Evolutionary conservation across 345 rosid genomes (phyloP), one percentile per base, ranked within the genome.

Genomic region (Trapa incisa): DNA sequence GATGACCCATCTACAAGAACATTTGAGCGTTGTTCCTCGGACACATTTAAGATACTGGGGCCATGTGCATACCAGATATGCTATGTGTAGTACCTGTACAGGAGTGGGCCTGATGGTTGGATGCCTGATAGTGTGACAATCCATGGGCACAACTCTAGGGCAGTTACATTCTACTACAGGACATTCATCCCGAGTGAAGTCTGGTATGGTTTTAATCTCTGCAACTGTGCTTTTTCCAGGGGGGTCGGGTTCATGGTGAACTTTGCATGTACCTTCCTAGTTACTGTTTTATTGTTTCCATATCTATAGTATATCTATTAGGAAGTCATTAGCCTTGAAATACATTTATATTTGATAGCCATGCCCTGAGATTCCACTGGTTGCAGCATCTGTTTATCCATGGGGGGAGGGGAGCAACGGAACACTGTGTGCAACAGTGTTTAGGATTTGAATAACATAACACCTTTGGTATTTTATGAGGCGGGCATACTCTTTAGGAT

Each of bases 101-200:
- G 97, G 75, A 78, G 77, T 3, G 96, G 97, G 56, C 83, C 81
- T 0, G 98, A 93, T 71, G 96, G 94, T 2, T 93, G 97, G 96
- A 86, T 79, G 72, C 99, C 97, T 0, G 82, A 73, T 47, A 79
- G 32, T 57, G 87, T 93, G 69, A 75, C 80, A 48, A 79, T 93
- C 36, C 81, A 69, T 39, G 81, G 84, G 17, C 56, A 78, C 64
- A 61, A 80, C 64, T 70, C 84, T 0, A 75, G 57, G 71, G 75
- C 81, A 2, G 86, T 81, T 39, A 80, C 85, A 2, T 93, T 90
- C 65, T 73, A 80, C 69, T 90, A 80, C 56, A 42, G 79, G 75
- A 75, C 81, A 37, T 83, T 75, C 38, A 70, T 91, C 58, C 97
- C 99, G 0, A 62, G 61, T 52, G 91, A 76, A 14, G 54, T 73